A percentile compares a stretch with the other conserved stretches of the same genome.
phyloP scores from a whole-genome alignment of 345 rosid species.

The Limnanthes douglasii region DNA sequence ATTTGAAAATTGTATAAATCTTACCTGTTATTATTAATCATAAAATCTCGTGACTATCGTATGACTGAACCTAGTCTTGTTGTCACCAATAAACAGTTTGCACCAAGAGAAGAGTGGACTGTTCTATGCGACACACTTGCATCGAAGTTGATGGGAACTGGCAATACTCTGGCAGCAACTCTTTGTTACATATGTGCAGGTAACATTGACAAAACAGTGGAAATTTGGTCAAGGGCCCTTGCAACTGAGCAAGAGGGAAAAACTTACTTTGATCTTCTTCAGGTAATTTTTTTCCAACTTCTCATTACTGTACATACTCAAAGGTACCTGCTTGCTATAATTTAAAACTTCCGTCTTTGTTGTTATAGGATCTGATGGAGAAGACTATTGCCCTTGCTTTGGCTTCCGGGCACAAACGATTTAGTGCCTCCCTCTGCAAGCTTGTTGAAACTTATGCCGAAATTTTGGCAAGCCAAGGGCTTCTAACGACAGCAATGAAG shows the following conservation, averaged over 20 bases:
- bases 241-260: conserved; percentile 47
- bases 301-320: conserved; percentile 3
- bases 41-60: too few relatives aligned
- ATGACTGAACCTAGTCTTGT: conserved; percentile 7
- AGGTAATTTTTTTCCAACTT: conserved; percentile 41
- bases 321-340: conserved; percentile 4
- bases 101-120: conserved; percentile 84
- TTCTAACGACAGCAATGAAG: conserved; percentile 65
- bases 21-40: too few relatives aligned
- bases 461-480: conserved; percentile 96
- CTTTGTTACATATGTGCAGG: conserved; percentile 95
- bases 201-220: conserved; percentile 95
- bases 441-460: conserved; percentile 97
- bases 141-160: conserved; percentile 60
- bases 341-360: conserved; percentile 8
- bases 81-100: conserved; percentile 45
- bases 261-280: conserved; percentile 83
- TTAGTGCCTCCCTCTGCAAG: conserved; percentile 83
- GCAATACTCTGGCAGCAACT: conserved; percentile 80
- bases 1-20: too few relatives aligned
- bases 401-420: conserved; percentile 86
- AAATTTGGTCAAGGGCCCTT: conserved; percentile 92
- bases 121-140: conserved; percentile 73
- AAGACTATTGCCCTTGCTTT: conserved; percentile 93
- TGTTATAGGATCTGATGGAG: conserved; percentile 90